These are phyloP conservation scores for Globisporangium polare DNA, from an alignment of 352 stramenopile species.

Conservation along the genomic window DNA sequence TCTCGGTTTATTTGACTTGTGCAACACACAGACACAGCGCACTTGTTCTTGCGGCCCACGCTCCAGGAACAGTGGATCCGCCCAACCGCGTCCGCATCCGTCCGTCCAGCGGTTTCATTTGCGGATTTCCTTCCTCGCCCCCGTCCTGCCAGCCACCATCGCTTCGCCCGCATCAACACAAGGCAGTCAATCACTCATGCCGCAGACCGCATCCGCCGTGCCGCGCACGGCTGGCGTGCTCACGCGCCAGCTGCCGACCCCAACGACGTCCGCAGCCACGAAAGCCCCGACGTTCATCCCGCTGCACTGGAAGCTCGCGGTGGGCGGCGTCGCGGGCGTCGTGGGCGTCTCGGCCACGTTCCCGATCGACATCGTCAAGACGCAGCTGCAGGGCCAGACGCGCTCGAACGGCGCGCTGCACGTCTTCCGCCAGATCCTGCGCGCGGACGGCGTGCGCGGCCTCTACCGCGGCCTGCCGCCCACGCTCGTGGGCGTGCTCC, in stretches of 20 bases:
- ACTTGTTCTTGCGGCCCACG: not conserved
- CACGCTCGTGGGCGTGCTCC: conserved; percentile 80
- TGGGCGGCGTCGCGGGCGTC: conserved; percentile 83
- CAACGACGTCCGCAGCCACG: conserved; percentile 6
- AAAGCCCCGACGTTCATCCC: conserved; percentile 39
- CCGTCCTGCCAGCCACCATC: not conserved
- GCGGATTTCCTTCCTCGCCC: conserved; percentile 3
- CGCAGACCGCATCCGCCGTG: conserved; percentile 1
- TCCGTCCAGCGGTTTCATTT: conserved; percentile 3
- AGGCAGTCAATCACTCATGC: not conserved
- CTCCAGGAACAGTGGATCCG: not conserved
- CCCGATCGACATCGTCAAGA: conserved; percentile 93
- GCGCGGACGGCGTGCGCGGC: conserved; percentile 58
- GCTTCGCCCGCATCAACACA: not conserved
- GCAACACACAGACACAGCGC: not conserved
- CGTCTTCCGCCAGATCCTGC: conserved; percentile 69
- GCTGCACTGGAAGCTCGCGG: conserved; percentile 77
- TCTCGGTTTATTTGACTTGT: not conserved
- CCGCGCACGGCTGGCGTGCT: conserved; percentile 14
- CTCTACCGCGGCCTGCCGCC: conserved; percentile 75
- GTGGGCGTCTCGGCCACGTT: conserved; percentile 85
- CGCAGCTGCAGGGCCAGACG: conserved; percentile 83
- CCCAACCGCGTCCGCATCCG: not conserved
- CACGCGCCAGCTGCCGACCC: conserved; percentile 17
- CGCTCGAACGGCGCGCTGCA: conserved; percentile 49